Evolutionary conservation across 345 rosid species (phyloP), one percentile per base, ranked within the genome.

Genomic region (Balakata baccata): DNA sequence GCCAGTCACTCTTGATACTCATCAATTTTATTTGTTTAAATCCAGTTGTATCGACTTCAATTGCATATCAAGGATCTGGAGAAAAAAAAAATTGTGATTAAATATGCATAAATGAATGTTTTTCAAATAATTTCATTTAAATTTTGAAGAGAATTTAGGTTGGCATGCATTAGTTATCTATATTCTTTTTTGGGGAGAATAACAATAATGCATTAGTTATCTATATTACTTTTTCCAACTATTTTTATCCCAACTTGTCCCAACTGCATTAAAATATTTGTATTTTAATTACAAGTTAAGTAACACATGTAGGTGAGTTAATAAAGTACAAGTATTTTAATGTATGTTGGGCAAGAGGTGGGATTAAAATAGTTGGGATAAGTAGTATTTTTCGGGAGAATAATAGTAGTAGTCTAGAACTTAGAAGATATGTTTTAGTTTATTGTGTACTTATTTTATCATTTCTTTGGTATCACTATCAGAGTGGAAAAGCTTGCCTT

Each of bases 401-500:
- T 6, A 66, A 29, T 29, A 29, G 34, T 5, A 60, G 41, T 29
- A 60, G 39, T 25, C n/a, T 54, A 54, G 25, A 11, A 64, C 34
- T 29, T 29, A 29, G 34, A 29, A 29, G 34, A 29, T 29, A 29
- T 29, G 7, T 63, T 64, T 2, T 17, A 2, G 10, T 4, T 16
- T 46, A 17, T 39, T 54, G 10, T 60, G 25, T 37, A 10, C 7
- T 3, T 60, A 47, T 50, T 60, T 53, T 5, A 20, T 13, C 20
- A 12, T 76, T n/a, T 64, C 64, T 4, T 52, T 58, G 51, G 7
- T 41, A 71, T 63, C 57, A 66, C 52, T 49, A 65, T 71, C 87
- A 91, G 97, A 85, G 82, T 71, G 94, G 94, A 71, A 91, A 85
- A 80, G 88, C 89, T 46, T 91, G 98, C 78, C 84, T 96, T 54